A percentile compares a stretch with the other conserved stretches of the same genome.
Evolutionary conservation across 305 asterid genomes (phyloP).

Genomic region (Caryopteris hybrid): DNA sequence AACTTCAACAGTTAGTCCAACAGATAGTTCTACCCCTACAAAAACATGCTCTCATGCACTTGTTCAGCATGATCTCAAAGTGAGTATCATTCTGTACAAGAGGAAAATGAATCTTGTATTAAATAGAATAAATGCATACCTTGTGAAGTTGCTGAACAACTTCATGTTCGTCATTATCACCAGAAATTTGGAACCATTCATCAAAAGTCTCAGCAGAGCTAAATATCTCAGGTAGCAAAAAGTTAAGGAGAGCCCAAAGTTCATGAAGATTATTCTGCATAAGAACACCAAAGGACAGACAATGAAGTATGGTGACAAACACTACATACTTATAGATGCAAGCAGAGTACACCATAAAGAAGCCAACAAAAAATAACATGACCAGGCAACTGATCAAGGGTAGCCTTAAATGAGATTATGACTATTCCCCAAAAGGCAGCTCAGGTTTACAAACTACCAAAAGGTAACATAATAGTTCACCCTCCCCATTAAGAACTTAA

Average conservation of each 20-base stretch:
- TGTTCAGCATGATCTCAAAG: background rate
- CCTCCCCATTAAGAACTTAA: background rate
- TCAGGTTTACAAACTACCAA: background rate
- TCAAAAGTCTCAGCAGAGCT: constrained; percentile 99
- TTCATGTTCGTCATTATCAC: constrained; percentile 97
- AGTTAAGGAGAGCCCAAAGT: constrained; percentile 97
- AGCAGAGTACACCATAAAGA: background rate
- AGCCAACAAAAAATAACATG: background rate
- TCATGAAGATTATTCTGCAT: constrained; percentile 98
- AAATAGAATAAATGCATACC: constrained; percentile 35
- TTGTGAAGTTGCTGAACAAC: constrained; percentile 99
- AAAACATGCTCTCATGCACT: no score
- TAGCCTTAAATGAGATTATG: background rate
- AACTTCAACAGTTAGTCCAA: background rate
- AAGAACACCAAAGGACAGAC: background rate
- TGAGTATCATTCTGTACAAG: background rate
- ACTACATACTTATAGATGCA: background rate
- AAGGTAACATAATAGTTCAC: background rate
- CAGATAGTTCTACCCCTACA: no score
- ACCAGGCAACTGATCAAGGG: background rate
- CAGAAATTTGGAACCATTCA: constrained; percentile 99
- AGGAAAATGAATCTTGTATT: background rate
- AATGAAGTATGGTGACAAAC: background rate
- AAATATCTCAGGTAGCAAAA: constrained; percentile 95
- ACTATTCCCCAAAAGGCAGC: background rate